Conservation (phyloP, 2,329 filamentous ascomycete genomes). For the Sarocladium oryzae region DNA sequence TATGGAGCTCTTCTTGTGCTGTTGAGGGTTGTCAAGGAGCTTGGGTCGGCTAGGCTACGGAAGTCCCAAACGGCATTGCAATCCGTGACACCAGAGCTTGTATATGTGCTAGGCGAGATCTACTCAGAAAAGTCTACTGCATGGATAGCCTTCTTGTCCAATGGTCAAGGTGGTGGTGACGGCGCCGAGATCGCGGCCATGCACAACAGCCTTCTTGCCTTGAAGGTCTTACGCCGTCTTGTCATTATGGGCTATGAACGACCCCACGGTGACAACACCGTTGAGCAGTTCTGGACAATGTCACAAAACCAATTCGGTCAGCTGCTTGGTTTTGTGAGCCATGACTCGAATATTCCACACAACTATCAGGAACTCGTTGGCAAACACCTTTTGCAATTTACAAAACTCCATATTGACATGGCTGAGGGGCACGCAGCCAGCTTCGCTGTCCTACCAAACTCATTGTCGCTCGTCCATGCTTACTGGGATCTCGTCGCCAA, state of each 20-base stretch:
- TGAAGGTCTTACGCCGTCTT: conserved; percentile 76
- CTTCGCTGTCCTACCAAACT: conserved; percentile 76
- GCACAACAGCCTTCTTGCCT: conserved; percentile 68
- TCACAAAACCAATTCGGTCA: conserved; percentile 73
- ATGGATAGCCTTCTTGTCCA: conserved; percentile 59
- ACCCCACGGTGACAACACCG: conserved; percentile 70
- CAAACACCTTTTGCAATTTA: conserved; percentile 82
- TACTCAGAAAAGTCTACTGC: conserved; percentile 66
- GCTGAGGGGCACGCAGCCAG: conserved; percentile 70
- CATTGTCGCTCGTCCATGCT: conserved; percentile 66
- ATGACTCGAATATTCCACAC: conserved; percentile 44
- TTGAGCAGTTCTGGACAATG: conserved; percentile 73
- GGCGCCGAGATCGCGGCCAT: conserved; percentile 54
- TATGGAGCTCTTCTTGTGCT: conserved; percentile 69
- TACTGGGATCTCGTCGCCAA: conserved; percentile 81
- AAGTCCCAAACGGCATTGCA: conserved; percentile 72
- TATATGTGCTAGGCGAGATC: conserved; percentile 71
- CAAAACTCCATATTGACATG: conserved; percentile 89
- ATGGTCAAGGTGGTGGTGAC: conserved; percentile 51
- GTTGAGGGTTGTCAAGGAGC: conserved; percentile 83
- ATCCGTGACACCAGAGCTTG: conserved; percentile 71
- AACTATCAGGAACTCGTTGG: conserved; percentile 59
- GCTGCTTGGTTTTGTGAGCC: conserved; percentile 59
- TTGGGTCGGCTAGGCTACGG: conserved; percentile 71
- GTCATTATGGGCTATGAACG: conserved; percentile 76